phyloP scores from a whole-genome alignment of 768 basidiomycete genomes.

The Boletus reticulatus region DNA sequence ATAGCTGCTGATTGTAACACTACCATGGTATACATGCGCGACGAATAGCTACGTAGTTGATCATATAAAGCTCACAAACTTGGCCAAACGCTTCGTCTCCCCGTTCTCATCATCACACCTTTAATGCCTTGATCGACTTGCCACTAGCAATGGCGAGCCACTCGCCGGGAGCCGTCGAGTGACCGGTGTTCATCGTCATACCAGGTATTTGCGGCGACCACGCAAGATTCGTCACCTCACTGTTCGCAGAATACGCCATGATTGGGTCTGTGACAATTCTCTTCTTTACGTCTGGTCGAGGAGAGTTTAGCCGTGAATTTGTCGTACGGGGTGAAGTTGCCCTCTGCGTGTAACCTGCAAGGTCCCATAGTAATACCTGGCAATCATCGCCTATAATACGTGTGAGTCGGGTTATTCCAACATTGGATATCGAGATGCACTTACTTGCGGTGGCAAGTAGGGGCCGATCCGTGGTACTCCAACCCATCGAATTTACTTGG shows the following conservation, averaged over 20 bases:
- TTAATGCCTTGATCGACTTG: conserved; percentile 76
- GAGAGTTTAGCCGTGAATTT: conserved; percentile 74
- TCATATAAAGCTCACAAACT: background rate
- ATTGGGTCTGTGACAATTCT: conserved; percentile 70
- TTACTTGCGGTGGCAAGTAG: conserved; percentile 85
- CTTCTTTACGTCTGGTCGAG: conserved; percentile 79
- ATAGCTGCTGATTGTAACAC: background rate
- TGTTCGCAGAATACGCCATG: conserved; percentile 78
- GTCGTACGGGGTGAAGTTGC: conserved; percentile 67
- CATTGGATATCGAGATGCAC: conserved; percentile 17
- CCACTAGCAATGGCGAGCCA: conserved; percentile 87
- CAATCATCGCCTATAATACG: conserved; percentile 77
- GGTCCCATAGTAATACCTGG: conserved; percentile 92
- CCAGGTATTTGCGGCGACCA: conserved; percentile 88
- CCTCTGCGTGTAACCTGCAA: conserved; percentile 59
- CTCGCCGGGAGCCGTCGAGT: conserved; percentile 73
- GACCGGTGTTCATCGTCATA: conserved; percentile 71
- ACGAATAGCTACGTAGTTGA: background rate
- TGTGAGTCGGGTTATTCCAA: background rate
- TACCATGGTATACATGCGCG: background rate
- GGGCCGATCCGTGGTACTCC: conserved; percentile 84
- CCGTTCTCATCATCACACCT: conserved; percentile 50
- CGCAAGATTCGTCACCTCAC: conserved; percentile 79
- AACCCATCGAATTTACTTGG: conserved; percentile 84
- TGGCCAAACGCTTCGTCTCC: background rate